Percentiles rank a stretch among this genome's conserved stretches.
These are phyloP conservation scores for Thinopyrum elongatum DNA, from an alignment of 176 grass and related monocot genomes.

Conservation along the genomic window DNA sequence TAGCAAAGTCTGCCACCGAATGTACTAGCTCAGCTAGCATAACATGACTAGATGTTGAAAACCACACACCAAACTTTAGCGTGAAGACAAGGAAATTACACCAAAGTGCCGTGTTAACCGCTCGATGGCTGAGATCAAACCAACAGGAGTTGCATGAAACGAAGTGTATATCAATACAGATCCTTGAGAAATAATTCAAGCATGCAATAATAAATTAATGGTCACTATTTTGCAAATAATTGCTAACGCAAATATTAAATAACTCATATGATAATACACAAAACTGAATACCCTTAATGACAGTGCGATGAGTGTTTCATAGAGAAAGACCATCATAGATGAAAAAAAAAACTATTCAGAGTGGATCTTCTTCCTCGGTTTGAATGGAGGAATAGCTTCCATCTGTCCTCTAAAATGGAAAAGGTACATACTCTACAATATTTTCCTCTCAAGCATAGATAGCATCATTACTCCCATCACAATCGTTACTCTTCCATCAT, in stretches of 20 bases:
- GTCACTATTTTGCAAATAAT: neutral
- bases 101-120: constrained; percentile 88
- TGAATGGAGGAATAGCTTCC: neutral
- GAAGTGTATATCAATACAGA: constrained; percentile 21
- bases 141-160: constrained; percentile 25
- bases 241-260: neutral
- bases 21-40: constrained; percentile 97
- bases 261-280: neutral
- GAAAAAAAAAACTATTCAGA: neutral
- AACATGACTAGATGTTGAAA: constrained; percentile 98
- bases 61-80: constrained; percentile 92
- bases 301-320: neutral
- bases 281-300: neutral
- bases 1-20: constrained; percentile 86
- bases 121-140: constrained; percentile 70
- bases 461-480: neutral
- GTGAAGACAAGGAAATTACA: constrained; percentile 99
- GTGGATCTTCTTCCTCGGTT: neutral
- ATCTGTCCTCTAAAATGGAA: neutral
- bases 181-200: constrained; percentile 3
- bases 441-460: constrained; percentile 8
- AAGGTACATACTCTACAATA: neutral
- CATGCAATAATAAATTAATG: constrained; percentile 25
- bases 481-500: neutral
- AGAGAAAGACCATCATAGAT: neutral